phyloP scores from a whole-genome alignment of 495 filamentous ascomycete genomes.

The Lineolata rhizophorae region DNA sequence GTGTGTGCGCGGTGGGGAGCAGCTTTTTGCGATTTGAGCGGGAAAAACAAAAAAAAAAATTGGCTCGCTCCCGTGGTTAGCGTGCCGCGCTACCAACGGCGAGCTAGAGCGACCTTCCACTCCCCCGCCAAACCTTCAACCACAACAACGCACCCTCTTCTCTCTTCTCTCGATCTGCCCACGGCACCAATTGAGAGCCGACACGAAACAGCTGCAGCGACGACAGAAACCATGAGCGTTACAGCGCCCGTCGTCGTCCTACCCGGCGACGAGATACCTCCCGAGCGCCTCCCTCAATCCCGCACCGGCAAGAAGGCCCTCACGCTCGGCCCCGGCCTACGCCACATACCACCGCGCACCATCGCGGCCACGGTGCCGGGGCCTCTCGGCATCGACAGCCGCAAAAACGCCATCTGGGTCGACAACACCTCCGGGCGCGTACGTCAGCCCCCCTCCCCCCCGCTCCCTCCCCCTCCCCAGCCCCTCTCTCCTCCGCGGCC shows the following conservation, averaged over 20 bases:
- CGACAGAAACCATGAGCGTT: constrained; percentile 3
- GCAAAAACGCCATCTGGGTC: constrained; percentile 62
- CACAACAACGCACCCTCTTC: too few relatives aligned
- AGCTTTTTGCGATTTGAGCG: too few relatives aligned
- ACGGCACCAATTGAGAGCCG: too few relatives aligned
- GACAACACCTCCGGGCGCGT: constrained; percentile 47
- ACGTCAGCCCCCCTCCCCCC: constrained; percentile 8
- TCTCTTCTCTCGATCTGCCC: too few relatives aligned
- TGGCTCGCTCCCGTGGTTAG: too few relatives aligned
- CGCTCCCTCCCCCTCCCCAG: not conserved
- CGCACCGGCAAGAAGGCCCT: constrained; percentile 42
- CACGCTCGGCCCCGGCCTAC: constrained; percentile 68
- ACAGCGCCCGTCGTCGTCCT: constrained; percentile 33
- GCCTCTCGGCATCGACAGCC: constrained; percentile 46
- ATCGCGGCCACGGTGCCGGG: constrained; percentile 64
- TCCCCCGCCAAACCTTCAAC: too few relatives aligned
- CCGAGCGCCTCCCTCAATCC: constrained; percentile 33
- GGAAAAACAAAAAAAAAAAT: too few relatives aligned
- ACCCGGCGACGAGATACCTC: constrained; percentile 56
- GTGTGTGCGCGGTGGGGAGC: too few relatives aligned
- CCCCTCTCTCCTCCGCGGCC: not conserved
- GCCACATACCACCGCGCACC: constrained; percentile 44
- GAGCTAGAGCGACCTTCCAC: too few relatives aligned
- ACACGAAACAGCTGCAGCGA: too few relatives aligned
- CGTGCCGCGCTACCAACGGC: too few relatives aligned